Evolutionary conservation across 768 basidiomycete genomes (phyloP).

Genomic region (Rossbeevera mucosa): DNA sequence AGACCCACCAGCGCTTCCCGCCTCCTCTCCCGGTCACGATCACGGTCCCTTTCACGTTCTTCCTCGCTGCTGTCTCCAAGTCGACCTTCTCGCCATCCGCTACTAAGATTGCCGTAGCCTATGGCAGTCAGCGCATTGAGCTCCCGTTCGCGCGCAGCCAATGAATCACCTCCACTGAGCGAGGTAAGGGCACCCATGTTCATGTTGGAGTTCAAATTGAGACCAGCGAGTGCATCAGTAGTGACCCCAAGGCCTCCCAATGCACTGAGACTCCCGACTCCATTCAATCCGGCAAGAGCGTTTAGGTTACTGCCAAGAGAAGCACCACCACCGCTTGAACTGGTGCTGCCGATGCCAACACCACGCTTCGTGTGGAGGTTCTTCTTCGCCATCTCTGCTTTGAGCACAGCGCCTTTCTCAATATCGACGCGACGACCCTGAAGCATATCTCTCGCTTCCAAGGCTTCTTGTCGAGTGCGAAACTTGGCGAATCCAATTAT

Average conservation of each 20-base stretch:
- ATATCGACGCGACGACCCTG: conserved; percentile 90
- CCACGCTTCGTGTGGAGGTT: conserved; percentile 94
- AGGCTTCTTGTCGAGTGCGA: conserved; percentile 77
- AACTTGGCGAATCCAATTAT: conserved; percentile 99
- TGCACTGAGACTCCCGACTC: conserved; percentile 26
- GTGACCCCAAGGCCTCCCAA: conserved; percentile 25
- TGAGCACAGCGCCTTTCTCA: conserved; percentile 87
- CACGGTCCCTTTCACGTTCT: conserved; percentile 46
- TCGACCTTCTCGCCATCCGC: conserved; percentile 35
- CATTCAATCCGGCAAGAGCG: conserved; percentile 21
- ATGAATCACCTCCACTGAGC: conserved; percentile 20
- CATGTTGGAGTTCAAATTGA: conserved; percentile 26
- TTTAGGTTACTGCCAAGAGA: conserved; percentile 26
- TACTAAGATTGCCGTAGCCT: conserved; percentile 34
- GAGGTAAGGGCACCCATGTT: conserved; percentile 26
- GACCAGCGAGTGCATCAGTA: conserved; percentile 27
- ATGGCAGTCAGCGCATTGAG: conserved; percentile 44
- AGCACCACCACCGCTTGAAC: conserved; percentile 25
- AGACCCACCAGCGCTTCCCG: conserved; percentile 42
- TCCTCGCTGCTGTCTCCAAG: conserved; percentile 32
- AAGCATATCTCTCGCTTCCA: conserved; percentile 81
- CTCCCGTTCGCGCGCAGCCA: conserved; percentile 46
- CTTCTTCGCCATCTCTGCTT: conserved; percentile 99
- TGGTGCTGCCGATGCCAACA: conserved; percentile 57
- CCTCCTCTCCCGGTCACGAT: conserved; percentile 38